Percentiles rank a stretch among this genome's conserved stretches.
Evolutionary conservation across 2,329 filamentous ascomycete species (phyloP).

Genomic region (Trichoderma atrobrunneum): DNA sequence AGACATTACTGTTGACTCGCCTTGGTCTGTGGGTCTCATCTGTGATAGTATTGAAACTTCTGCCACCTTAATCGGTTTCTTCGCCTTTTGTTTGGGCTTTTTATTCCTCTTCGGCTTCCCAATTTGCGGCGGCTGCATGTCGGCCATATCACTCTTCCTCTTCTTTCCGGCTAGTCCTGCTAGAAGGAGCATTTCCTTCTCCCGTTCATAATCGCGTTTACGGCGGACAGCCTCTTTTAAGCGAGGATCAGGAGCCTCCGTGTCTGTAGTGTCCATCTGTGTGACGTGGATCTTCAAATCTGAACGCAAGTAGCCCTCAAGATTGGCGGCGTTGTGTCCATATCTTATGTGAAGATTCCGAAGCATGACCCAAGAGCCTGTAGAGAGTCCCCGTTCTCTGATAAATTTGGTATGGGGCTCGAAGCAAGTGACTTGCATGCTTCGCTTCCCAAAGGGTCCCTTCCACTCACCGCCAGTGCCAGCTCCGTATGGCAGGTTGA

Average conservation of each 20-base stretch:
- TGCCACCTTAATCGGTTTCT: neutral
- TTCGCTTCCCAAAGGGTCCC: conserved; percentile 71
- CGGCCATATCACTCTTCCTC: conserved; percentile 33
- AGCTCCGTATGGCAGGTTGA: conserved; percentile 26
- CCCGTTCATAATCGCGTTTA: conserved; percentile 61
- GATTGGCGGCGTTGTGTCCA: conserved; percentile 47
- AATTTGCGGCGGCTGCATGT: conserved; percentile 28
- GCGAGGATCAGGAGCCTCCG: conserved; percentile 44
- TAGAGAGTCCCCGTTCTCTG: conserved; percentile 48
- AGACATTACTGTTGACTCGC: conserved; percentile 8
- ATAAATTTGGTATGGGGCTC: conserved; percentile 63
- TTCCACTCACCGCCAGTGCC: conserved; percentile 50
- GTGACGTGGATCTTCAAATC: conserved; percentile 56
- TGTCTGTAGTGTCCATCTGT: conserved; percentile 43
- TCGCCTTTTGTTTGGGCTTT: conserved; percentile 21
- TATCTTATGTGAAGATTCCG: conserved; percentile 70
- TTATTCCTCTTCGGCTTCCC: conserved; percentile 26
- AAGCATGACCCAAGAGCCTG: conserved; percentile 63
- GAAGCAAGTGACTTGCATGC: conserved; percentile 69
- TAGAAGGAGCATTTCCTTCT: conserved; percentile 44
- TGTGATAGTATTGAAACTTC: neutral
- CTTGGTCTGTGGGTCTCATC: neutral
- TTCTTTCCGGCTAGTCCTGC: conserved; percentile 39
- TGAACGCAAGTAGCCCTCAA: conserved; percentile 66
- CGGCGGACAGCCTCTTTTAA: conserved; percentile 60